These are phyloP conservation scores for Breynia disticha DNA, from an alignment of 441 rosid genomes.

Conservation along the genomic window DNA sequence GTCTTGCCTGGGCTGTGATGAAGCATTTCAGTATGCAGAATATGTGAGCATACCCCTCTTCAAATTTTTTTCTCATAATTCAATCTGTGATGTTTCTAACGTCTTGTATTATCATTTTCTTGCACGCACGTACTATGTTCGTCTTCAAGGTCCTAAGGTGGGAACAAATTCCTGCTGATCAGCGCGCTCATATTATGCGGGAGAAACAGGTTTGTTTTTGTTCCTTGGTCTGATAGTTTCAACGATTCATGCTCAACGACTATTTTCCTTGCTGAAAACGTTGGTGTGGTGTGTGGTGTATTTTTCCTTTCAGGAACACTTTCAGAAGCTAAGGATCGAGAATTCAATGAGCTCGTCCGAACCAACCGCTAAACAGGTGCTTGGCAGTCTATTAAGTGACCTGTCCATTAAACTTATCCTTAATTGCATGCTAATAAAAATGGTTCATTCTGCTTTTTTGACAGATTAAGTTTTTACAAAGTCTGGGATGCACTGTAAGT, in stretches of 20 bases:
- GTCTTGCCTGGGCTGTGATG: slow-evolving; percentile 54
- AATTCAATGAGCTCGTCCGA: slow-evolving; percentile 76
- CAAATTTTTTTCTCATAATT: neutral
- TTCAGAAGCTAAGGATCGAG: slow-evolving; percentile 75
- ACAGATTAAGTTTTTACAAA: slow-evolving; percentile 51
- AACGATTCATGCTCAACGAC: neutral
- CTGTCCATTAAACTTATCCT: too few species aligned
- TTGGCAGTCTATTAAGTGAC: neutral
- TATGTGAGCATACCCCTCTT: slow-evolving; percentile 41
- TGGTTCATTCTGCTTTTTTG: neutral
- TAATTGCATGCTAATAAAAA: neutral
- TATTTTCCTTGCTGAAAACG: neutral
- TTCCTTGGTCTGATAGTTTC: neutral
- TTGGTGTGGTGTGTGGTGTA: neutral
- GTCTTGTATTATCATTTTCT: neutral
- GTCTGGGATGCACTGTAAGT: slow-evolving; percentile 50
- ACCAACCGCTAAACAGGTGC: slow-evolving; percentile 85
- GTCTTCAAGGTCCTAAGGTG: slow-evolving; percentile 57
- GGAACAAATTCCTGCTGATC: slow-evolving; percentile 90
- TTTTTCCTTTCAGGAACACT: slow-evolving; percentile 54
- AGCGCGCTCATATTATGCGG: slow-evolving; percentile 70
- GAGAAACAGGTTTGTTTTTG: slow-evolving; percentile 68
- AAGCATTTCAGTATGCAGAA: slow-evolving; percentile 81
- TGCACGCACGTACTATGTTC: neutral
- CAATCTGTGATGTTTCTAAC: too few species aligned